Percentiles rank a stretch among this genome's conserved stretches.
phyloP scores from a whole-genome alignment of 1,284 basidiomycete genomes.

The Taiwanofungus camphoratus region DNA sequence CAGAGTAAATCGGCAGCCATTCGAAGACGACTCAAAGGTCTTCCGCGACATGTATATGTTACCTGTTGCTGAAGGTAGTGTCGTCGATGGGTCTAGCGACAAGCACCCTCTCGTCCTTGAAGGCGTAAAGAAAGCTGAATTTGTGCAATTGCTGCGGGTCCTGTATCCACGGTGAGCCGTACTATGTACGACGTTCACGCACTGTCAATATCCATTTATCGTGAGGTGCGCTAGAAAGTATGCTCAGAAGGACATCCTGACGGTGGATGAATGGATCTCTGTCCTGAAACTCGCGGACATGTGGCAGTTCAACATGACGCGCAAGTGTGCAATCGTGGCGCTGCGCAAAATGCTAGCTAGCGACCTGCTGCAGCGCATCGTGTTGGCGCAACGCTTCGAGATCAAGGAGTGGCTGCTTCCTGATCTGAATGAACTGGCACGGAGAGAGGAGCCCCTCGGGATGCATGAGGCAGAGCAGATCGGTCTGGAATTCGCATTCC shows the following conservation, averaged over 20 bases:
- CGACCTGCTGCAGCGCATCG: constrained; percentile 23
- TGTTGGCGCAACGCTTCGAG: constrained; percentile 22
- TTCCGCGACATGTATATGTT: constrained; percentile 24
- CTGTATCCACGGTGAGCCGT: constrained; percentile 23
- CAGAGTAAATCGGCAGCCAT: constrained; percentile 21
- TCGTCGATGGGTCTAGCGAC: constrained; percentile 15
- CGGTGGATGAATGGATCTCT: constrained; percentile 32
- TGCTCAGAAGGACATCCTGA: no score
- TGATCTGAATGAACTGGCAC: constrained; percentile 1
- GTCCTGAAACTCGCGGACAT: constrained; percentile 28
- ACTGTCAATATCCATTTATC: background rate
- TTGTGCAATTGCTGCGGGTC: constrained; percentile 26
- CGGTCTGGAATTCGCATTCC: background rate
- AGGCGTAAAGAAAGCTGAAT: constrained; percentile 22
- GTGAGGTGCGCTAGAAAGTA: constrained; percentile 13
- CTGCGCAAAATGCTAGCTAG: no score
- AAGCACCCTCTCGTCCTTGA: constrained; percentile 22
- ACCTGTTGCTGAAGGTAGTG: constrained; percentile 9
- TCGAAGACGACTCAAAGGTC: constrained; percentile 23
- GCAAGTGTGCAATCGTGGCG: constrained; percentile 25
- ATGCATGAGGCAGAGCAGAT: background rate
- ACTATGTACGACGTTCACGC: background rate
- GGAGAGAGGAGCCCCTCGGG: background rate
- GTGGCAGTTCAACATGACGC: constrained; percentile 25
- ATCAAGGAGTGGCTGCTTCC: constrained; percentile 15